Conservation (phyloP, 2,329 filamentous ascomycete genomes). For the Pestalotiopsis sp. region DNA sequence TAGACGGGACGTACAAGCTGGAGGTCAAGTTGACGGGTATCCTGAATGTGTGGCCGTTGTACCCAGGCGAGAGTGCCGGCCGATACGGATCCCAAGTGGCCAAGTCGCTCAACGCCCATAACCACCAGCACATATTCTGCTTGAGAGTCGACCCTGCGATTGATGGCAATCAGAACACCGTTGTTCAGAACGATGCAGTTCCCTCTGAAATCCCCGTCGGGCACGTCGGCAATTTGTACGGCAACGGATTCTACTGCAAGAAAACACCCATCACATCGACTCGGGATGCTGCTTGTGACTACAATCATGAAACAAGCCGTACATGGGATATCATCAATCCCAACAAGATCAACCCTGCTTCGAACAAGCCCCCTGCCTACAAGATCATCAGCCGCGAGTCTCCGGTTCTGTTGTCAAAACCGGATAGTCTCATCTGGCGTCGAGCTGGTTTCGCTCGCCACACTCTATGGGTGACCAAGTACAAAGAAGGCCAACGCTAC, state of each 20-base stretch:
- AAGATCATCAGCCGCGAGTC: conserved; percentile 49
- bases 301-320: conserved; percentile 55
- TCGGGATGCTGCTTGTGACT: conserved; percentile 48
- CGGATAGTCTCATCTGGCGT: conserved; percentile 43
- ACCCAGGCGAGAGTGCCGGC: conserved; percentile 17
- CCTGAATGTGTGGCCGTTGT: conserved; percentile 19
- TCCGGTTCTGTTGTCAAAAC: conserved; percentile 50
- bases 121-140: conserved; percentile 73
- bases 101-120: conserved; percentile 66
- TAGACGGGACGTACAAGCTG: conserved; percentile 21
- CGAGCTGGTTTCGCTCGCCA: conserved; percentile 49
- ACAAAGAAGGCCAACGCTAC: conserved; percentile 53
- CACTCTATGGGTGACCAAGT: conserved; percentile 51
- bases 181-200: conserved; percentile 61
- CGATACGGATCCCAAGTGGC: conserved; percentile 64
- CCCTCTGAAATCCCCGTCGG: conserved; percentile 51
- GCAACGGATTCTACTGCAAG: conserved; percentile 48
- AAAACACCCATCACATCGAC: conserved; percentile 44
- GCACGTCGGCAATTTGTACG: conserved; percentile 44
- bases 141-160: conserved; percentile 67
- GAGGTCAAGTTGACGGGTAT: conserved; percentile 20
- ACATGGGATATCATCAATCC: conserved; percentile 44
- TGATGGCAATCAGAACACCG: conserved; percentile 46
- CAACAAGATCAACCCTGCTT: conserved; percentile 47
- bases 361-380: conserved; percentile 52